These are phyloP conservation scores for Alternaria sp. DNA, from an alignment of 2,329 filamentous ascomycete genomes.

Conservation along the genomic window DNA sequence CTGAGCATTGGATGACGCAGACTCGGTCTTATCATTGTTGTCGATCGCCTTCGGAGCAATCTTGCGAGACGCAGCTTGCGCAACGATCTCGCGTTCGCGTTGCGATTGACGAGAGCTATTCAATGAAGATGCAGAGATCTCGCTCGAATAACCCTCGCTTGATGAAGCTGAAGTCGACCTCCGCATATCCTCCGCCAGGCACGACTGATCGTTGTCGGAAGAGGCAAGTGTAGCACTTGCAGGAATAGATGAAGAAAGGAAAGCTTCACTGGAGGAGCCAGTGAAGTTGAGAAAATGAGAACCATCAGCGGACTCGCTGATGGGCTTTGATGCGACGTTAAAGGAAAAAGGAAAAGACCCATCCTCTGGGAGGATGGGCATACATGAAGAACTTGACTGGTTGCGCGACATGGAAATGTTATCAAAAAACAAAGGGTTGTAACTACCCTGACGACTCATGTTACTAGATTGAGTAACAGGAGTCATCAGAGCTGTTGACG, in stretches of 20 bases:
- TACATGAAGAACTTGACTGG: constrained; percentile 52
- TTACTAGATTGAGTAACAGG: constrained; percentile 50
- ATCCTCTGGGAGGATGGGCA: constrained; percentile 49
- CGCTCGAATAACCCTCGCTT: constrained; percentile 52
- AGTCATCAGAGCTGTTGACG: constrained; percentile 49
- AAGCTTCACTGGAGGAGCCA: constrained; percentile 49
- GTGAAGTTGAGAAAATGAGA: constrained; percentile 44
- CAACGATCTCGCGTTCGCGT: constrained; percentile 59
- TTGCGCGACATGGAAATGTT: constrained; percentile 55
- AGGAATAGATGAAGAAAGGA: constrained; percentile 41
- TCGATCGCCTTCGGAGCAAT: constrained; percentile 57
- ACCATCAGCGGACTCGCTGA: constrained; percentile 43
- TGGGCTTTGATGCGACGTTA: constrained; percentile 45
- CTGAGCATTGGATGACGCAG: constrained; percentile 52
- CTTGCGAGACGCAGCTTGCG: constrained; percentile 57
- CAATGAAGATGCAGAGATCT: constrained; percentile 55
- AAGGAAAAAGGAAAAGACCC: constrained; percentile 46
- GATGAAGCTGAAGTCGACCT: constrained; percentile 55
- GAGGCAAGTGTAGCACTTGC: constrained; percentile 48
- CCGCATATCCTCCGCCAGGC: constrained; percentile 59
- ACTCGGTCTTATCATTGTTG: constrained; percentile 37
- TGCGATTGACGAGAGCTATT: constrained; percentile 57
- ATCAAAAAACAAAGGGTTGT: constrained; percentile 52
- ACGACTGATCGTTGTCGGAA: constrained; percentile 38
- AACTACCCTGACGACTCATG: constrained; percentile 59